Conservation (phyloP, 2,329 filamentous ascomycete genomes). For the Hymenoscyphus linearis region DNA sequence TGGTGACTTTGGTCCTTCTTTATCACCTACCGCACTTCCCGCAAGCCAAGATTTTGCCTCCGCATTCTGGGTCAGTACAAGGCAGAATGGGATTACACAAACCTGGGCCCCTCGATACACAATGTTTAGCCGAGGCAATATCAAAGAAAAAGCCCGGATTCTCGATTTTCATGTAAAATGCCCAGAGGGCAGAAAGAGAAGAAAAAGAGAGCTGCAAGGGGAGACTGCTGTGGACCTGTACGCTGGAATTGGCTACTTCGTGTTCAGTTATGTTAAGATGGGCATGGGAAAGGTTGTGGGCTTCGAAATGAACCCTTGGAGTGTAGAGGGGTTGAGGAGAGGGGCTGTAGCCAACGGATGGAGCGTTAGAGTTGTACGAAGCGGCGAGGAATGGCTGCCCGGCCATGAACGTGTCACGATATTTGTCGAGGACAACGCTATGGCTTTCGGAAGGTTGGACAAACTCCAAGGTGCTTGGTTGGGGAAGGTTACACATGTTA, state of each 20-base stretch:
- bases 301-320: slow-evolving; percentile 90
- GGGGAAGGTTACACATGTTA: slow-evolving; percentile 46
- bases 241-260: slow-evolving; percentile 90
- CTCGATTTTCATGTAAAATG: slow-evolving; percentile 44
- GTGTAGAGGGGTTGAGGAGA: slow-evolving; percentile 72
- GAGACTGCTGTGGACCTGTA: slow-evolving; percentile 69
- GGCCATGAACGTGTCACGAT: slow-evolving; percentile 55
- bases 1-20: slow-evolving; percentile 65
- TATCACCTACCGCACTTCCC: slow-evolving; percentile 5
- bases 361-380: slow-evolving; percentile 50
- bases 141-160: slow-evolving; percentile 80
- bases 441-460: slow-evolving; percentile 31
- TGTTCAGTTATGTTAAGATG: slow-evolving; percentile 71
- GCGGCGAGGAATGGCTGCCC: slow-evolving; percentile 31
- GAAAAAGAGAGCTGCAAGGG: slow-evolving; percentile 8
- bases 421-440: slow-evolving; percentile 63
- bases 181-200: slow-evolving; percentile 1
- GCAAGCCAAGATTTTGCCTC: slow-evolving; percentile 49
- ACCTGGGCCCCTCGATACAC: slow-evolving; percentile 85
- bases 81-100: slow-evolving; percentile 76
- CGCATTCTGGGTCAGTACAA: slow-evolving; percentile 74
- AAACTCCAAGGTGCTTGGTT: slow-evolving; percentile 32
- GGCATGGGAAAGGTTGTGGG: slow-evolving; percentile 68
- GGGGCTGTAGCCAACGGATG: slow-evolving; percentile 69
- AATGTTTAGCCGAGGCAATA: slow-evolving; percentile 90